Evolutionary conservation across 1,284 basidiomycete species (phyloP).

Genomic region (Takashimella koratensis): DNA sequence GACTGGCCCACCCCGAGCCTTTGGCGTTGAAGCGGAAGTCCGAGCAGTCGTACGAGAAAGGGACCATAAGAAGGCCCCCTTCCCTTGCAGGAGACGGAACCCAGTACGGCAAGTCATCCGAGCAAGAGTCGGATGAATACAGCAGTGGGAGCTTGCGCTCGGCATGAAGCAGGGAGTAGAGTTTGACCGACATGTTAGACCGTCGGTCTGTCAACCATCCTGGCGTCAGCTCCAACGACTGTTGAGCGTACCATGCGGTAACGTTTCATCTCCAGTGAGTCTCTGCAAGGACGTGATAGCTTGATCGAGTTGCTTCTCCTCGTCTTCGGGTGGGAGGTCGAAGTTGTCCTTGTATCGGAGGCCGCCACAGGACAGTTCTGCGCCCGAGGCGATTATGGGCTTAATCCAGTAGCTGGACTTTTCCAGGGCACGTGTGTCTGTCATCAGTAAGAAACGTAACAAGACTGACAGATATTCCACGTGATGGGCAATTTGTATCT

Average conservation of each 20-base stretch:
- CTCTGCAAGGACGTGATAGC: constrained; percentile 31
- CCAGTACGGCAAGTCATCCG: constrained; percentile 49
- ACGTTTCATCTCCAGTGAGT: constrained; percentile 30
- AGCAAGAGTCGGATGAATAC: constrained; percentile 26
- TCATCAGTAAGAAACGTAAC: background rate
- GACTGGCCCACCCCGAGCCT: constrained; percentile 20
- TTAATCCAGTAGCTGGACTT: constrained; percentile 24
- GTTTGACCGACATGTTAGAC: constrained; percentile 21
- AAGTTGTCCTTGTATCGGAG: constrained; percentile 45
- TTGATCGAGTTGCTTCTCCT: constrained; percentile 34
- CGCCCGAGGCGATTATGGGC: constrained; percentile 15
- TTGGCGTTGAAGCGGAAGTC: constrained; percentile 20
- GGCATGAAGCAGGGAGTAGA: constrained; percentile 18
- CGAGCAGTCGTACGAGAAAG: constrained; percentile 35
- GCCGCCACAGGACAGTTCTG: constrained; percentile 22
- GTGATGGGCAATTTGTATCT: constrained; percentile 22
- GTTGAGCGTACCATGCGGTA: constrained; percentile 16
- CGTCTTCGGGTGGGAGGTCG: constrained; percentile 33
- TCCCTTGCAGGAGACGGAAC: constrained; percentile 23
- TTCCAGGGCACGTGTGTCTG: constrained; percentile 22
- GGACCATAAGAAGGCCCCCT: constrained; percentile 26
- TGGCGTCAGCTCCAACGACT: background rate
- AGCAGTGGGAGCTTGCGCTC: constrained; percentile 13
- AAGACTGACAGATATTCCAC: constrained; percentile 22
- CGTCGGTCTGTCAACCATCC: constrained; percentile 24